A percentile compares a stretch with the other conserved stretches of the same genome.
Evolutionary conservation across 345 rosid genomes (phyloP).

Genomic region (Populus davidiana): DNA sequence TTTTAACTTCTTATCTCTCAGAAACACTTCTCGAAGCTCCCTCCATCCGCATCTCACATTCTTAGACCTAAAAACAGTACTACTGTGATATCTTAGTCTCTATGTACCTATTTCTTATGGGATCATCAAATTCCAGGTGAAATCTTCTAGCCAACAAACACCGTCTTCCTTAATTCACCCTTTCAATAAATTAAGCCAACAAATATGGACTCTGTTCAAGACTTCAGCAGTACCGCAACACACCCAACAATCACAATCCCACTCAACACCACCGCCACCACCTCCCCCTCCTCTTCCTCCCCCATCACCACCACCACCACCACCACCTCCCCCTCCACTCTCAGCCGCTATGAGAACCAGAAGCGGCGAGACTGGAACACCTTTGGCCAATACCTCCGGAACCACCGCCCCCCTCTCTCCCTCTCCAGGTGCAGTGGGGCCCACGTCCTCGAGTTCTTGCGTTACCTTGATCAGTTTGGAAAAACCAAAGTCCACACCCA

Average conservation of each 20-base stretch:
- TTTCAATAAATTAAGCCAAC: background rate
- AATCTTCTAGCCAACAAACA: background rate
- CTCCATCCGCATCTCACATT: background rate
- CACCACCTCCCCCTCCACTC: slow-evolving; percentile 45
- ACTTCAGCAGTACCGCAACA: slow-evolving; percentile 33
- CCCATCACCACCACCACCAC: slow-evolving; percentile 34
- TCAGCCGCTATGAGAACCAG: slow-evolving; percentile 92
- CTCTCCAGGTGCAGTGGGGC: slow-evolving; percentile 94
- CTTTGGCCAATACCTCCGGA: slow-evolving; percentile 85
- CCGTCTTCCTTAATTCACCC: background rate
- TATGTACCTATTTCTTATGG: background rate
- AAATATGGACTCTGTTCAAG: slow-evolving; percentile 52
- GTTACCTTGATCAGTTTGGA: slow-evolving; percentile 91
- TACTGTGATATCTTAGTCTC: background rate
- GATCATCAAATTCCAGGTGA: slow-evolving; percentile 16
- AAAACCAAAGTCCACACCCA: slow-evolving; percentile 87
- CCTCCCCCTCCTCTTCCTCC: slow-evolving; percentile 17
- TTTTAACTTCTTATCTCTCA: background rate
- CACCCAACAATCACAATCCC: slow-evolving; percentile 5
- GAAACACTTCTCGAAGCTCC: background rate
- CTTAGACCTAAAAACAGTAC: background rate
- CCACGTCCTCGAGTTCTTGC: slow-evolving; percentile 89
- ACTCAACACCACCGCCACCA: slow-evolving; percentile 2
- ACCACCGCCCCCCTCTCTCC: slow-evolving; percentile 90
- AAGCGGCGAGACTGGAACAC: slow-evolving; percentile 97